A percentile compares a stretch with the other conserved stretches of the same genome.
Evolutionary conservation across 805 yeast genomes (phyloP).

Genomic region (Wickerhamiella hasegawae): DNA sequence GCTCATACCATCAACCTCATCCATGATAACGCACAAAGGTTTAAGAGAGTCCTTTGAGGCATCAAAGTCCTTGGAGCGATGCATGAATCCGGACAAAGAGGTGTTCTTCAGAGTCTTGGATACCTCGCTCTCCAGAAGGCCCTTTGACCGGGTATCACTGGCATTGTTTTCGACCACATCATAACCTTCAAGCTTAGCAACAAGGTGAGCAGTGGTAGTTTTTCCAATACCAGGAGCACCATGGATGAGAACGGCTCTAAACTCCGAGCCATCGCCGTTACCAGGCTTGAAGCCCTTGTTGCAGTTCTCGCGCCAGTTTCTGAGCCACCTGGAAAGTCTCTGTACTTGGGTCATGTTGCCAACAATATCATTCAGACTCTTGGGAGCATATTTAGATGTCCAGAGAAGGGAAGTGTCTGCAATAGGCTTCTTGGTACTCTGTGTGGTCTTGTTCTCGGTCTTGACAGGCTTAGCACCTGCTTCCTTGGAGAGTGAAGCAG

Average conservation of each 20-base stretch:
- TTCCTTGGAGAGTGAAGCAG: neutral
- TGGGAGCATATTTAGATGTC: slow-evolving; percentile 91
- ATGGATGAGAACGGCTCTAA: slow-evolving; percentile 70
- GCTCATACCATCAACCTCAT: slow-evolving; percentile 98
- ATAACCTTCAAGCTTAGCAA: slow-evolving; percentile 66
- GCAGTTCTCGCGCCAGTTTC: slow-evolving; percentile 50
- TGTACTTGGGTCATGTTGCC: slow-evolving; percentile 73
- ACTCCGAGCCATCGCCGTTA: slow-evolving; percentile 47
- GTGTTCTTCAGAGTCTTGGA: slow-evolving; percentile 63
- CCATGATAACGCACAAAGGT: slow-evolving; percentile 74
- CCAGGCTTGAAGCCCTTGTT: slow-evolving; percentile 37
- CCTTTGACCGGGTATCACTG: slow-evolving; percentile 73
- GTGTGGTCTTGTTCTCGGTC: neutral
- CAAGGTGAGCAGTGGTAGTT: slow-evolving; percentile 75
- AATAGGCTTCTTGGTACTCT: neutral
- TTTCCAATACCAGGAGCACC: slow-evolving; percentile 96
- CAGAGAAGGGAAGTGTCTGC: slow-evolving; percentile 38
- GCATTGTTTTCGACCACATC: slow-evolving; percentile 80
- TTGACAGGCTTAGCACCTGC: neutral
- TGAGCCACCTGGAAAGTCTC: slow-evolving; percentile 58
- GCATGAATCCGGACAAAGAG: slow-evolving; percentile 67
- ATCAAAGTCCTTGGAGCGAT: slow-evolving; percentile 17
- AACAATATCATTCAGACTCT: slow-evolving; percentile 56
- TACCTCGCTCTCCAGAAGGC: slow-evolving; percentile 49
- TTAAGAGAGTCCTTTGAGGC: slow-evolving; percentile 24